These are phyloP conservation scores for Microbotryum scabiosae DNA, from an alignment of 1,284 basidiomycete species.

Conservation along the genomic window DNA sequence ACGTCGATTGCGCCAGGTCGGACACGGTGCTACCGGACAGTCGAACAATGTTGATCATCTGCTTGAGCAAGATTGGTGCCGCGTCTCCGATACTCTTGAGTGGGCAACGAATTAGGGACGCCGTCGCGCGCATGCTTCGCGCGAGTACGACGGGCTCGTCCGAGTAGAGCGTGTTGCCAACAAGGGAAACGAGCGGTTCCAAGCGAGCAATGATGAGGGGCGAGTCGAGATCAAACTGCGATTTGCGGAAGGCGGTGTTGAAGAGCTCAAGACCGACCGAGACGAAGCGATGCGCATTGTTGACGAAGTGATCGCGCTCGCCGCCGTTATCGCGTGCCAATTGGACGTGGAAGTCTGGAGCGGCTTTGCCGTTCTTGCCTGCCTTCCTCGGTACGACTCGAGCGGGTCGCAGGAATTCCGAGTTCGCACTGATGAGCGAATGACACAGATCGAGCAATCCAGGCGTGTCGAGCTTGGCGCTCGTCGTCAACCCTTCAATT, in stretches of 20 bases:
- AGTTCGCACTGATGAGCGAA: conserved; percentile 83
- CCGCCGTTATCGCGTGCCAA: conserved; percentile 55
- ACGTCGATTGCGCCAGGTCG: conserved; percentile 77
- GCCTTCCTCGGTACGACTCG: conserved; percentile 1
- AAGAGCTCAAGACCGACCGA: conserved; percentile 88
- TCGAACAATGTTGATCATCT: conserved; percentile 77
- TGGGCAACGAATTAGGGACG: conserved; percentile 76
- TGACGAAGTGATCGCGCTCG: conserved; percentile 62
- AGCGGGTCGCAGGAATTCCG: conserved; percentile 52
- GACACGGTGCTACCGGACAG: conserved; percentile 80
- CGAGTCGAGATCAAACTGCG: conserved; percentile 69
- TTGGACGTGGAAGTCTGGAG: conserved; percentile 63
- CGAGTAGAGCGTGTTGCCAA: conserved; percentile 90
- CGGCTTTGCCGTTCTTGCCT: conserved; percentile 34
- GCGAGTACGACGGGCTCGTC: conserved; percentile 68
- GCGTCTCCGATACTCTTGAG: conserved; percentile 67
- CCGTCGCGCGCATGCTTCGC: conserved; percentile 69
- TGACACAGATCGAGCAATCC: conserved; percentile 78
- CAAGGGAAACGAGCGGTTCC: conserved; percentile 73
- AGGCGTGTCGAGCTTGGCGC: conserved; percentile 58
- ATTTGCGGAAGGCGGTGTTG: conserved; percentile 73
- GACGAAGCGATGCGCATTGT: conserved; percentile 81
- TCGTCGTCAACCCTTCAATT: conserved; percentile 75
- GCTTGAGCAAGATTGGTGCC: conserved; percentile 73
- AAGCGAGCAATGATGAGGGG: conserved; percentile 67